Evolutionary conservation across 768 basidiomycete genomes (phyloP), one percentile per base, ranked within the genome.

Genomic region (Termitomyces sp.): DNA sequence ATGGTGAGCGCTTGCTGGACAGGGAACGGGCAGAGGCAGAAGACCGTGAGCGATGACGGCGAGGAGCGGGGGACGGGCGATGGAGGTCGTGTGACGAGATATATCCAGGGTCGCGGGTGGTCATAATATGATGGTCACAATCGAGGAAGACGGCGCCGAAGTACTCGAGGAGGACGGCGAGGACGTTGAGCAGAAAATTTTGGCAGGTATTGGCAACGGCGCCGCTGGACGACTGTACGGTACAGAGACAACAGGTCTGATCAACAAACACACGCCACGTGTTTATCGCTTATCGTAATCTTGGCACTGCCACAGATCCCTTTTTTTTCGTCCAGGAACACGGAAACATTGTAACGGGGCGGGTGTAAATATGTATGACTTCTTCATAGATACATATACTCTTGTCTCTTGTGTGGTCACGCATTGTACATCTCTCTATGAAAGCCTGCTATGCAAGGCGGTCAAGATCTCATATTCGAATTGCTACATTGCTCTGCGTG

Each of bases 1-100:
- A 80, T 7, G 79, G 72, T 3, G 80, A 80, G 52, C 79, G 78
- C 36, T 73, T 72, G 40, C 57, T 53, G 22, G 59, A 58, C 15
- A 57, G 44, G 12, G 64, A 61, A 35, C 60, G 52, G n/a, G 58
- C 23, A 12, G 63, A 62, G 15, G 59, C 29, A 23, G 63, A 64
- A 39, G 64, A 61, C 23, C 45, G 60, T 0, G 63, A 57, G 20
- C 61, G 63, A 33, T 54, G 64, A 22, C 60, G 62, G 41, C 52
- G 58, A 15, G 62, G 48, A 33, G 50, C 12, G 23, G 56, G 39
- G 33, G 60, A 39, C 23, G 58, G 43, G 36, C 56, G 55, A 16
- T 54, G 54, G 43, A 58, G 36, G 60, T 62, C 61, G 59, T 58
- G 64, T 53, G 56, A 50, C 38, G 41, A 29, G 40, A 59, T 38